Conservation (phyloP, 106 monocot species). For the Narthecium ossifragum region DNA sequence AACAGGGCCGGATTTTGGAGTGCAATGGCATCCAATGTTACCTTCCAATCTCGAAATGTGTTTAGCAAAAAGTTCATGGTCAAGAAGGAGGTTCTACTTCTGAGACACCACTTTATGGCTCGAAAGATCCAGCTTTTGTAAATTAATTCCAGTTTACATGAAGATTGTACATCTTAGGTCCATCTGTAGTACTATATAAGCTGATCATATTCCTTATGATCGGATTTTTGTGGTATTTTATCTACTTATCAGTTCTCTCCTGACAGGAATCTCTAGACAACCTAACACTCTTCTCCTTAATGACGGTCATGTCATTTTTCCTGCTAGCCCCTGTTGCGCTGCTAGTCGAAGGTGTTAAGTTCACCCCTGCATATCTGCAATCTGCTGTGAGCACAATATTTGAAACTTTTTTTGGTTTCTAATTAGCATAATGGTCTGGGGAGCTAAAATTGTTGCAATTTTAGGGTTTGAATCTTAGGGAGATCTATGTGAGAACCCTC, state of each 20-base stretch:
- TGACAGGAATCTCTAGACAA: slow-evolving; percentile 95
- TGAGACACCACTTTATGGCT: too few relatives aligned
- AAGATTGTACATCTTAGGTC: too few relatives aligned
- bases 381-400: slow-evolving; percentile 53
- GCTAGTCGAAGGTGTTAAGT: slow-evolving; percentile 66
- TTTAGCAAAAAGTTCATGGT: slow-evolving; percentile 93
- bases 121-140: too few relatives aligned
- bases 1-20: slow-evolving; percentile 97
- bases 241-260: too few relatives aligned
- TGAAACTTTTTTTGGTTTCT: background rate
- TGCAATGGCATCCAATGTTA: slow-evolving; percentile 96
- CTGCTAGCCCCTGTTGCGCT: slow-evolving; percentile 45
- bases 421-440: too few relatives aligned
- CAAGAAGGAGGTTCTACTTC: slow-evolving; percentile 87
- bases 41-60: slow-evolving; percentile 87
- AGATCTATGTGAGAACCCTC: slow-evolving; percentile 55
- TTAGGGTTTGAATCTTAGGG: slow-evolving; percentile 69
- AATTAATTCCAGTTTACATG: too few relatives aligned
- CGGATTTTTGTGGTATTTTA: too few relatives aligned
- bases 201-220: too few relatives aligned
- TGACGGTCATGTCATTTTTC: slow-evolving; percentile 82
- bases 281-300: slow-evolving; percentile 89
- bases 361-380: slow-evolving; percentile 72
- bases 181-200: too few relatives aligned
- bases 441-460: background rate